These are phyloP conservation scores for Bromus sterilis DNA, from an alignment of 176 grass and related monocot species.

Conservation along the genomic window DNA sequence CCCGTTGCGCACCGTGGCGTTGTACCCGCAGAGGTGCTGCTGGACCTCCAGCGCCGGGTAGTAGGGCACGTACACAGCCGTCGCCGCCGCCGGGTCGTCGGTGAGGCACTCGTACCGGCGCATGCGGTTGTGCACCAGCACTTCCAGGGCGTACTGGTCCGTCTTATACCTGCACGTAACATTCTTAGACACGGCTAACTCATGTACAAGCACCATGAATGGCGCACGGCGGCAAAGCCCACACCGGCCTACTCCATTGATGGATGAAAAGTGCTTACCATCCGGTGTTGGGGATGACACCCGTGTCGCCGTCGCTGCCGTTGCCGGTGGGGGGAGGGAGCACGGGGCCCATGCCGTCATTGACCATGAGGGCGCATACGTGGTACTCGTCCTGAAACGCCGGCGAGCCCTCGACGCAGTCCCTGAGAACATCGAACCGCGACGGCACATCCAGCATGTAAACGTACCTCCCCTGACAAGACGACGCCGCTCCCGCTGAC, in stretches of 20 bases:
- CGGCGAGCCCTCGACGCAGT: slow-evolving; percentile 15
- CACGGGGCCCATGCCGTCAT: slow-evolving; percentile 33
- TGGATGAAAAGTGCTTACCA: slow-evolving; percentile 11
- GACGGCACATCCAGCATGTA: slow-evolving; percentile 24
- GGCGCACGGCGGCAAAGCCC: neutral
- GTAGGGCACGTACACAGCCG: slow-evolving; percentile 56
- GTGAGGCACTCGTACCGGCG: slow-evolving; percentile 60
- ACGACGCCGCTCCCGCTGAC: neutral
- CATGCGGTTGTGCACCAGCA: slow-evolving; percentile 73
- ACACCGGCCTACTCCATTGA: neutral
- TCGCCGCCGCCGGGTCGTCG: slow-evolving; percentile 21
- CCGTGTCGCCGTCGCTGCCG: neutral
- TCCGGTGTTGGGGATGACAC: slow-evolving; percentile 18
- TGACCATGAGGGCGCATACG: slow-evolving; percentile 22
- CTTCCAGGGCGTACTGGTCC: slow-evolving; percentile 62
- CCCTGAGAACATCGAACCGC: slow-evolving; percentile 19
- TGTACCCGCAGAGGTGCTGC: slow-evolving; percentile 44
- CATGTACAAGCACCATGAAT: neutral
- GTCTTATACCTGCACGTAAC: slow-evolving; percentile 44
- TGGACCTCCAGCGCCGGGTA: slow-evolving; percentile 58
- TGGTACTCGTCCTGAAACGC: slow-evolving; percentile 22
- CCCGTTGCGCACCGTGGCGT: slow-evolving; percentile 29
- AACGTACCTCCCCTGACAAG: slow-evolving; percentile 38
- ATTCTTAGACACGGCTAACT: neutral
- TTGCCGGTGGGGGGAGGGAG: neutral